Evolutionary conservation across 768 basidiomycete species (phyloP), one percentile per base, ranked within the genome.

Genomic region (Hygrophorus russula): DNA sequence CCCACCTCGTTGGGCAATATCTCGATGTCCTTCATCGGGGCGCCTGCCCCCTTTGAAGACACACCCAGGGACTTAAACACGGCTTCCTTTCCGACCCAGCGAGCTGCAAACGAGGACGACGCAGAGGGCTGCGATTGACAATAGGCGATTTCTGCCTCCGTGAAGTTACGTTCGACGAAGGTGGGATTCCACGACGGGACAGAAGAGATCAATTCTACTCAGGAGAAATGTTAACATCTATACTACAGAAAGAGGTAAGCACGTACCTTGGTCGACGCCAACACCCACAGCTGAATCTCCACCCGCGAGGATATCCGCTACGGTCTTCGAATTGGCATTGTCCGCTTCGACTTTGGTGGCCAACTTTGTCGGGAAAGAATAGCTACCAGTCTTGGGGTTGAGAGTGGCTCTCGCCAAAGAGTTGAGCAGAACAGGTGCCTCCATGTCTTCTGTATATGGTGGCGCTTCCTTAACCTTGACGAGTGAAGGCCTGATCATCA

Each of bases 51-150:
- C 62, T 89, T 85, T 3, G 88, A 91, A 14, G 80, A 66, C 35
- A 91, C 83, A 15, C 89, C 86, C 1, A 99, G 74, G 4, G 91
- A 86, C 68, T 98, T 98, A 80, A 98, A 97, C 42, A 85, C 79
- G 2, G 93, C 94, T 61, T 98, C 96, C 65, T 98, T 99, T 41
- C 90, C 94, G 20, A 77, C 87, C 94, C 96, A 99, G 44, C 93
- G 85, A 29, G 87, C 93, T 15, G 96, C 94, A 57, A 96, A 92
- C 2, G 94, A 97, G 6, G 96, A 84, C 1, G 74, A 62, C 13
- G 88, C 79, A 38, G 86, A 87, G 2, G 94, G 82, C 55, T 97
- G 91, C n/a, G 74, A 53, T 40, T 66, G 70, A 64, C 93, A 97
- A 70, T 98, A 97, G 9, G 73, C 65, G 51, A 82, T 75, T 65